A percentile compares a stretch with the other conserved stretches of the same genome.
Evolutionary conservation across 352 stramenopile species (phyloP).

Genomic region (Globisporangium splendens): DNA sequence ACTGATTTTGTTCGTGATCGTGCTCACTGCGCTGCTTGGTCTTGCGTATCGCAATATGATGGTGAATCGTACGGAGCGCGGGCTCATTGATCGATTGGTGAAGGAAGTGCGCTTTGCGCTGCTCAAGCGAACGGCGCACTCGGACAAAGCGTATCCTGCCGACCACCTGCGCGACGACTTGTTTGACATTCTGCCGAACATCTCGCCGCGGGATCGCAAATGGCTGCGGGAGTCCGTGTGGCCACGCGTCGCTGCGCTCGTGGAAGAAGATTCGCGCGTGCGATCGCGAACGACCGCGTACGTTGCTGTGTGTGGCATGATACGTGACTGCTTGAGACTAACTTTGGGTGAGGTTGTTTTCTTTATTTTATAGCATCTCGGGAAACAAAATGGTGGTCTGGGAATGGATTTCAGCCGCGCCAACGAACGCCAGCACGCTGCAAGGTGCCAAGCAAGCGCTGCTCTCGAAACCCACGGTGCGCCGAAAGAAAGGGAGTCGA

Average conservation of each 20-base stretch:
- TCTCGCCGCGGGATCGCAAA: constrained; percentile 36
- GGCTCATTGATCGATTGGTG: constrained; percentile 56
- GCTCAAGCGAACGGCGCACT: constrained; percentile 31
- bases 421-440: constrained; percentile 18
- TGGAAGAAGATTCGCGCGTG: constrained; percentile 59
- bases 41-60: constrained; percentile 32
- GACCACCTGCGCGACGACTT: constrained; percentile 61
- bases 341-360: neutral
- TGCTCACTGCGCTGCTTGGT: constrained; percentile 22
- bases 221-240: constrained; percentile 56
- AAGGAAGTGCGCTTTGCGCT: constrained; percentile 70
- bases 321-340: constrained; percentile 5
- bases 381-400: constrained; percentile 49
- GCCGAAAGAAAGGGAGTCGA: constrained; percentile 9
- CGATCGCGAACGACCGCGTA: constrained; percentile 38
- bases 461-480: constrained; percentile 5
- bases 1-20: constrained; percentile 32
- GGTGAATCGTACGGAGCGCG: constrained; percentile 40
- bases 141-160: constrained; percentile 45
- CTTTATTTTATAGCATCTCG: constrained; percentile 21
- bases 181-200: constrained; percentile 33
- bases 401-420: constrained; percentile 56
- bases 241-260: constrained; percentile 48
- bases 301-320: too few relatives aligned
- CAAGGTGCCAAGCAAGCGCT: constrained; percentile 9